phyloP scores from a whole-genome alignment of 495 filamentous ascomycete species.

The Penicillium macrosclerotiorum region DNA sequence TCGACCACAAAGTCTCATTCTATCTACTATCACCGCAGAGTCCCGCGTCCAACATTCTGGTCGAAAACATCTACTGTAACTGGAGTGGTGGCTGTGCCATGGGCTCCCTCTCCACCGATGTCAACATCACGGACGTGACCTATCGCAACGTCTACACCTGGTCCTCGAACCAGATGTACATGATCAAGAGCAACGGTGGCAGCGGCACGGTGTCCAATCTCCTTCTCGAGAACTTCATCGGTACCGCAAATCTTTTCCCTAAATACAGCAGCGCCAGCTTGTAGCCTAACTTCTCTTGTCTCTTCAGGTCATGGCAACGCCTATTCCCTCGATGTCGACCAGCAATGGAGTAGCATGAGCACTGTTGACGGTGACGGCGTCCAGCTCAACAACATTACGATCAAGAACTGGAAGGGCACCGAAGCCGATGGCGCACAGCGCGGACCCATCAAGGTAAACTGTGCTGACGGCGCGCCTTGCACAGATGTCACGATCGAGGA shows the following conservation, averaged over 20 bases:
- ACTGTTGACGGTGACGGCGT: conserved; percentile 46
- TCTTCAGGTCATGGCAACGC: conserved; percentile 46
- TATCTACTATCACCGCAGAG: conserved; percentile 23
- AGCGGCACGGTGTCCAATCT: conserved; percentile 53
- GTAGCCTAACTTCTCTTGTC: conserved; percentile 17
- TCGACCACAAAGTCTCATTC: too few species aligned
- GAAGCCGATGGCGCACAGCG: conserved; percentile 47
- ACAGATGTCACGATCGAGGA: conserved; percentile 51
- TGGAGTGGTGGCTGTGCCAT: conserved; percentile 55
- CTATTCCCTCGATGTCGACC: conserved; percentile 54
- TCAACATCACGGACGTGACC: conserved; percentile 44
- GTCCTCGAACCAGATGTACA: conserved; percentile 58
- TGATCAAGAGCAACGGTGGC: conserved; percentile 62
- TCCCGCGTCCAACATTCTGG: conserved; percentile 48
- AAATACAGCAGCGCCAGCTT: background rate
- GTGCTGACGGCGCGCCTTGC: conserved; percentile 48
- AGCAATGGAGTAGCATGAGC: conserved; percentile 47
- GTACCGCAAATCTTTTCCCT: conserved; percentile 21
- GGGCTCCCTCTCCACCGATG: conserved; percentile 42
- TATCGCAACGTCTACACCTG: conserved; percentile 54
- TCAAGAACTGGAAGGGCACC: conserved; percentile 58
- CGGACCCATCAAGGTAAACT: conserved; percentile 51
- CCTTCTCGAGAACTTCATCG: conserved; percentile 57
- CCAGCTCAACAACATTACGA: conserved; percentile 48
- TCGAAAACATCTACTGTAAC: conserved; percentile 59